phyloP scores from a whole-genome alignment of 1,284 basidiomycete species.

The Athelia psychrophila region DNA sequence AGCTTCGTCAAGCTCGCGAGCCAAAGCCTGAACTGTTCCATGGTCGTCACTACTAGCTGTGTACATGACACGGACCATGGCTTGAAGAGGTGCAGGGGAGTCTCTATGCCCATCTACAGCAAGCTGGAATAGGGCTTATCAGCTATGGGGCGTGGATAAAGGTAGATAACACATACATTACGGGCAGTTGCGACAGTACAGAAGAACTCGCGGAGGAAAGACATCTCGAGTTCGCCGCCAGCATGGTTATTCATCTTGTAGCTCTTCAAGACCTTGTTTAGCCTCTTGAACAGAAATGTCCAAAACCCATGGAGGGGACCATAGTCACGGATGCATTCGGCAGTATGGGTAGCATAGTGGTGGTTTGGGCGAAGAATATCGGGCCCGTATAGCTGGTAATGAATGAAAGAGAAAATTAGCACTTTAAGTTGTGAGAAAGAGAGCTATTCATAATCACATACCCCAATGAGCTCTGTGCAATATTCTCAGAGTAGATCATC shows the following conservation, averaged over 20 bases:
- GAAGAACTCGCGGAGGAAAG: constrained; percentile 32
- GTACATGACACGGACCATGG: constrained; percentile 8
- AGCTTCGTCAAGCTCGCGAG: too few species aligned
- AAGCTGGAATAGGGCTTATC: background rate
- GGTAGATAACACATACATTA: background rate
- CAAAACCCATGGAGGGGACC: constrained; percentile 33
- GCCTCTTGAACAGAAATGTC: constrained; percentile 33
- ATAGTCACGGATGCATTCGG: constrained; percentile 20
- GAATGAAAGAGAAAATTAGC: background rate
- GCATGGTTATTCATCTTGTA: constrained; percentile 29
- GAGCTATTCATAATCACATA: background rate
- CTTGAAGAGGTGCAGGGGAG: background rate
- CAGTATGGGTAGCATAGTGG: constrained; percentile 26
- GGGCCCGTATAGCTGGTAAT: constrained; percentile 23
- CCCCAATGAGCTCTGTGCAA: background rate
- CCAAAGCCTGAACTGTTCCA: too few species aligned
- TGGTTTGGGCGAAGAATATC: constrained; percentile 25
- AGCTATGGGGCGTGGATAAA: background rate
- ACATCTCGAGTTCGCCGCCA: constrained; percentile 28
- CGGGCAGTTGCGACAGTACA: constrained; percentile 12
- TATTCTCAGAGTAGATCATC: background rate
- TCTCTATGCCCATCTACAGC: background rate
- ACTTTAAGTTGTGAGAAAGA: background rate
- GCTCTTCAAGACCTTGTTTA: constrained; percentile 34
- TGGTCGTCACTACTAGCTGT: too few species aligned